Base-by-base conservation (phyloP, 2,329 filamentous ascomycete genomes). In the Aureobasidium sp. region DNA sequence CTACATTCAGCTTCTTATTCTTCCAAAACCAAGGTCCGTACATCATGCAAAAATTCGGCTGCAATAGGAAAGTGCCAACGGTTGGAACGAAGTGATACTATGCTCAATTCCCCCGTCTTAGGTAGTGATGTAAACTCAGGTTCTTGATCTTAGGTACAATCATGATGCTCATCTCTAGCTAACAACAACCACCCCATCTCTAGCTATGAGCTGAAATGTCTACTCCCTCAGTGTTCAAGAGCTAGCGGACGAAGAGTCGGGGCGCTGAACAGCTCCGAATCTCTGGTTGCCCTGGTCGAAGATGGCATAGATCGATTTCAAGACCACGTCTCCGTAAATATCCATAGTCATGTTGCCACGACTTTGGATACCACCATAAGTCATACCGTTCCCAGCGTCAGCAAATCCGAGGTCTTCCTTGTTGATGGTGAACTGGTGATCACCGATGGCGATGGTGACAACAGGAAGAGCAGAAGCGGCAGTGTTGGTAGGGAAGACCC, bases 281-380 rank as follows among this genome's bases (percentile, higher is more conserved):
- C 59, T 61, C 2, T 58, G 40, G 27, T 64, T 65, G 17, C 63
- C 83, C 60, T 82, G 79, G 67, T 87, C 84, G 69, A 86, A 87
- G 61, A 87, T 78, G 60, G 81, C 83, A 68, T 88, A 88, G 60
- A 86, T 75, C 35, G 13, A 70, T n/a, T n/a, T n/a, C n/a, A 88
- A 70, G 67, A 85, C 85, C 1, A 79, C 80, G 64, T 83, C 84
- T 5, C 85, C 85, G 17, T 85, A 74, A 46, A 88, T 86, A 68
- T 87, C 84, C 65, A 87, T 84, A 2, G 73, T 68, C 69, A 81
- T 74, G 57, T 74, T 72, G 3, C 84, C 84, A 43, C 83, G 78
- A 53, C 80, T 84, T 74, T 89, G 85, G 33, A 88, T 82, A 2
- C 83, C 84, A 6, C 85, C 86, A 67, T 84, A 88, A 66, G 80